A percentile compares a stretch with the other conserved stretches of the same genome.
These are phyloP conservation scores for Ophiostoma montium DNA, from an alignment of 2,329 filamentous ascomycete genomes.

Conservation along the genomic window DNA sequence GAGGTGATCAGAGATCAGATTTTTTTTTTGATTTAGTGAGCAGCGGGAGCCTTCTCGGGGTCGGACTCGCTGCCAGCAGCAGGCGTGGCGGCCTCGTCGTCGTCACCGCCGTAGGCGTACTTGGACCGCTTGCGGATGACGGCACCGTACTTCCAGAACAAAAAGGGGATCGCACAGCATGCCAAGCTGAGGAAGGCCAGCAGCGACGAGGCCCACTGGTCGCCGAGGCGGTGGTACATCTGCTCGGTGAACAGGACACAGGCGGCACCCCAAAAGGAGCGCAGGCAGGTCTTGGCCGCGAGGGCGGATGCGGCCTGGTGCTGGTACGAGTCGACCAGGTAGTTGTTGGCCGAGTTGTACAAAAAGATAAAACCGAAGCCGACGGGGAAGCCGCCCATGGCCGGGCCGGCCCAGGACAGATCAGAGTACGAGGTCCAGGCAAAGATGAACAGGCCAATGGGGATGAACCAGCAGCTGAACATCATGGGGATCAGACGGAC, in stretches of 20 bases:
- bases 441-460: slow-evolving; percentile 34
- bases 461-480: slow-evolving; percentile 58
- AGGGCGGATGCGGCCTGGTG: slow-evolving; percentile 68
- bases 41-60: slow-evolving; percentile 5
- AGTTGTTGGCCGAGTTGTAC: slow-evolving; percentile 68
- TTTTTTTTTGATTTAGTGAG: background rate
- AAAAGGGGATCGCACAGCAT: slow-evolving; percentile 70
- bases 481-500: slow-evolving; percentile 72
- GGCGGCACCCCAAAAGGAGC: slow-evolving; percentile 66
- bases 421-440: slow-evolving; percentile 49
- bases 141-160: slow-evolving; percentile 63
- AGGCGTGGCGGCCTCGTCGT: slow-evolving; percentile 22
- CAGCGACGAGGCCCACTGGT: slow-evolving; percentile 63
- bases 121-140: slow-evolving; percentile 51
- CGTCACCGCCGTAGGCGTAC: slow-evolving; percentile 55
- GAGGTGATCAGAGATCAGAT: background rate
- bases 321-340: slow-evolving; percentile 50
- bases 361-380: slow-evolving; percentile 76
- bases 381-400: slow-evolving; percentile 55
- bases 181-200: slow-evolving; percentile 60
- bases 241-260: slow-evolving; percentile 69
- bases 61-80: slow-evolving; percentile 1
- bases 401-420: slow-evolving; percentile 57
- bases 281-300: slow-evolving; percentile 67
- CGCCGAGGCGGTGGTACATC: slow-evolving; percentile 59